Conservation (phyloP, 306 rosid genomes). For the Alnus rubra region DNA sequence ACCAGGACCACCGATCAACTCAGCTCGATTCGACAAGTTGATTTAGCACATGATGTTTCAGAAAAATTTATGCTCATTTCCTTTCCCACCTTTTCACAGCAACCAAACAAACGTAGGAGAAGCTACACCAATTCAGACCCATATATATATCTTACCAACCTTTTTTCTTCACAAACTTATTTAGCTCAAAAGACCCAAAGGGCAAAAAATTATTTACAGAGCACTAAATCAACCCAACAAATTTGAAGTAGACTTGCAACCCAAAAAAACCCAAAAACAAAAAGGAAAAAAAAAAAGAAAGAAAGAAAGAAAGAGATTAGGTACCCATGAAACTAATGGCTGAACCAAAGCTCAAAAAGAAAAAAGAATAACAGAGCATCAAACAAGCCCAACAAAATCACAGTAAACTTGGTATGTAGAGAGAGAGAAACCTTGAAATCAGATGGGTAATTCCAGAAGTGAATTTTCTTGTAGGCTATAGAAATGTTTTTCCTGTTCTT, state of each 20-base stretch:
- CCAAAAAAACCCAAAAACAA: neutral
- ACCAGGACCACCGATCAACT: neutral
- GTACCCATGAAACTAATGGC: neutral
- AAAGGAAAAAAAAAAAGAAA: neutral
- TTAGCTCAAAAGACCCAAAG: neutral
- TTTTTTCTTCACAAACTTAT: neutral
- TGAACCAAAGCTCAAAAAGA: neutral
- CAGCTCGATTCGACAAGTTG: neutral
- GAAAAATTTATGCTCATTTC: neutral
- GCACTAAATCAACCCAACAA: neutral
- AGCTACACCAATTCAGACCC: neutral
- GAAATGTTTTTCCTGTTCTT: neutral
- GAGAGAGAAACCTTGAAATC: neutral
- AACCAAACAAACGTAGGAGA: slow-evolving; percentile 2
- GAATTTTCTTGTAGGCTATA: neutral
- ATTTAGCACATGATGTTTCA: neutral
- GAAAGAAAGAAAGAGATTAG: neutral
- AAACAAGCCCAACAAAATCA: neutral
- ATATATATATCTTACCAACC: neutral
- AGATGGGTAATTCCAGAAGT: neutral
- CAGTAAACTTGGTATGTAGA: neutral
- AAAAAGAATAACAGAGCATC: neutral
- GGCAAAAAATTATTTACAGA: neutral
- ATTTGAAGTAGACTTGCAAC: neutral
- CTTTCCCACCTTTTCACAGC: slow-evolving; percentile 12